Evolutionary conservation across 441 rosid species (phyloP).

Genomic region (Codiaeum variegatum): DNA sequence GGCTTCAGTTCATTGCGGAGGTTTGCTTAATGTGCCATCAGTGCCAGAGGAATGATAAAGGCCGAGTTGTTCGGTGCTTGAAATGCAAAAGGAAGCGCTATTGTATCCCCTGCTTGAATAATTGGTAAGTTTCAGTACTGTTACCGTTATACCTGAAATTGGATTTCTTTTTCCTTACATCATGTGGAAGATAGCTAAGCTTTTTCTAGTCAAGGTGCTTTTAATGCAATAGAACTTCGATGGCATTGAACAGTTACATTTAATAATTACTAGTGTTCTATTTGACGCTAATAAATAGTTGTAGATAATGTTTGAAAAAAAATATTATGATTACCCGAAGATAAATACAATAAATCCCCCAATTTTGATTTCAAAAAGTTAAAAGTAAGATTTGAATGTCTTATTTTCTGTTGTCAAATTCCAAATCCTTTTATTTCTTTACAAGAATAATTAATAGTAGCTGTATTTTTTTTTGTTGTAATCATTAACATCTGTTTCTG

Average conservation of each 20-base stretch:
- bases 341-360: background rate
- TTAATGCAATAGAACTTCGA: background rate
- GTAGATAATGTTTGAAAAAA: background rate
- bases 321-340: background rate
- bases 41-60: slow-evolving; percentile 65
- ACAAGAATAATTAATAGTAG: background rate
- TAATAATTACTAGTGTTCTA: background rate
- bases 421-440: background rate
- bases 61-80: slow-evolving; percentile 51
- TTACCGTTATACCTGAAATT: background rate
- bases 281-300: slow-evolving; percentile 3
- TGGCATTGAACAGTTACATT: background rate
- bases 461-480: background rate
- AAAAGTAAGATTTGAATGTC: background rate
- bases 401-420: background rate
- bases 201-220: background rate
- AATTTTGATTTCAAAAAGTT: background rate
- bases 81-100: slow-evolving; percentile 52
- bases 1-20: slow-evolving; percentile 24
- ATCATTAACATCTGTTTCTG: background rate
- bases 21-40: slow-evolving; percentile 63
- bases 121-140: slow-evolving; percentile 39
- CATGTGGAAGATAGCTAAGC: background rate
- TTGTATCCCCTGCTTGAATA: slow-evolving; percentile 47
- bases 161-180: background rate